Evolutionary conservation across 371 early-diverging fungal genomes (phyloP).

Genomic region (Sporodiniella umbellata): DNA sequence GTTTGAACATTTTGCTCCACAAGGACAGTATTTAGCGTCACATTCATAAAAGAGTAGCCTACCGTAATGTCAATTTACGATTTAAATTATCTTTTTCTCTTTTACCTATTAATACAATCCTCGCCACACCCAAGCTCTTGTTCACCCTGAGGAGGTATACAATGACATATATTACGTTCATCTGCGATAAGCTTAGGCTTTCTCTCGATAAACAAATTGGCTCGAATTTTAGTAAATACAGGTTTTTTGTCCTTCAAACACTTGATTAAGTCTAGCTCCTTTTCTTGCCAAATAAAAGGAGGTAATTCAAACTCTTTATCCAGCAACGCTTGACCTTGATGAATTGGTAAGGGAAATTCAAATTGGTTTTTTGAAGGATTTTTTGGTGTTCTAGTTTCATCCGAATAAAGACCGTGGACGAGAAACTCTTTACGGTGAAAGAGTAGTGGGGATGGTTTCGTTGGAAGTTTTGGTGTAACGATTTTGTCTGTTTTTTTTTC

Average conservation of each 20-base stretch:
- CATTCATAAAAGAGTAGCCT: slow-evolving; percentile 81
- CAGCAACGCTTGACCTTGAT: slow-evolving; percentile 46
- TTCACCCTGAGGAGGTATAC: slow-evolving; percentile 52
- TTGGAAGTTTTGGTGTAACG: neutral
- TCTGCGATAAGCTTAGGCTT: slow-evolving; percentile 44
- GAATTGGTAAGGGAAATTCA: slow-evolving; percentile 48
- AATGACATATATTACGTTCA: slow-evolving; percentile 56
- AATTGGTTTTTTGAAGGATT: slow-evolving; percentile 15
- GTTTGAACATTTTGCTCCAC: slow-evolving; percentile 71
- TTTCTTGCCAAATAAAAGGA: slow-evolving; percentile 47
- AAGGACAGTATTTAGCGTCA: slow-evolving; percentile 63
- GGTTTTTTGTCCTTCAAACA: slow-evolving; percentile 17
- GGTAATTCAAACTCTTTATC: slow-evolving; percentile 48
- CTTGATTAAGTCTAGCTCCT: slow-evolving; percentile 29
- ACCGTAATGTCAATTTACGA: no score
- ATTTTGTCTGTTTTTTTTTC: slow-evolving; percentile 6
- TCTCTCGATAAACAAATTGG: slow-evolving; percentile 70
- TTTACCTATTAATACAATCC: slow-evolving; percentile 73
- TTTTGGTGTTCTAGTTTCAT: slow-evolving; percentile 1
- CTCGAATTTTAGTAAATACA: slow-evolving; percentile 27
- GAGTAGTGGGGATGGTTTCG: neutral
- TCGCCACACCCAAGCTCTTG: slow-evolving; percentile 64
- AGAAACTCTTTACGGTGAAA: slow-evolving; percentile 13
- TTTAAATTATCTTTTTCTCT: no score
- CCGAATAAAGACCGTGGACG: slow-evolving; percentile 14